Conservation (phyloP, 73 alveolate species). For the Vitrella brassicaformis region DNA sequence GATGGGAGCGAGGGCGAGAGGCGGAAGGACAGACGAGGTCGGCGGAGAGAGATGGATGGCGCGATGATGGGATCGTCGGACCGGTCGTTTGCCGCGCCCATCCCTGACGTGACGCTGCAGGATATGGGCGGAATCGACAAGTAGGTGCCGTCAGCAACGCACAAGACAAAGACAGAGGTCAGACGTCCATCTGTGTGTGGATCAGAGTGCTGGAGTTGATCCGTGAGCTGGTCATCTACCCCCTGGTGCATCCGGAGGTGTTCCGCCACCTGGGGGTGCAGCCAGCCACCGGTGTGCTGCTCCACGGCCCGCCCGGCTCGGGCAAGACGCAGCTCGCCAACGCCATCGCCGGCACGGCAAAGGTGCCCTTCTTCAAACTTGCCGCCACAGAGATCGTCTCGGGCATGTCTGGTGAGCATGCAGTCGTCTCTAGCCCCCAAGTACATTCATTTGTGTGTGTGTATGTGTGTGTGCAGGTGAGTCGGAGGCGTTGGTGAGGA, state of each 20-base stretch:
- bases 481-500: slow-evolving; percentile 79
- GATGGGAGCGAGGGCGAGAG: too few relatives aligned
- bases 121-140: slow-evolving; percentile 16
- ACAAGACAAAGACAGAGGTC: background rate
- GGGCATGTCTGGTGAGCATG: slow-evolving; percentile 83
- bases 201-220: slow-evolving; percentile 55
- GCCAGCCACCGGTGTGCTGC: slow-evolving; percentile 74
- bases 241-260: slow-evolving; percentile 67
- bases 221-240: slow-evolving; percentile 70
- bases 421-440: background rate
- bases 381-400: slow-evolving; percentile 93
- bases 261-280: slow-evolving; percentile 68
- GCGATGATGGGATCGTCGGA: too few relatives aligned
- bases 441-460: background rate
- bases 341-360: slow-evolving; percentile 56
- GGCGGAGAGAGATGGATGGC: too few relatives aligned
- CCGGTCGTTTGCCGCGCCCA: too few relatives aligned
- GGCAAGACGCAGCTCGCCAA: slow-evolving; percentile 89
- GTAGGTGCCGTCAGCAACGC: background rate
- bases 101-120: slow-evolving; percentile 28
- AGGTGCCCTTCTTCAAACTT: slow-evolving; percentile 8
- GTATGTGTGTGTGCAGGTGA: slow-evolving; percentile 15
- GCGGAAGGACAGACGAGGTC: too few relatives aligned
- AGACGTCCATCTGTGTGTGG: slow-evolving; percentile 61
- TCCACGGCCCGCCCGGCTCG: slow-evolving; percentile 93